Conservation (phyloP, 352 stramenopile genomes). For the Aphanomyces cochlioides region DNA sequence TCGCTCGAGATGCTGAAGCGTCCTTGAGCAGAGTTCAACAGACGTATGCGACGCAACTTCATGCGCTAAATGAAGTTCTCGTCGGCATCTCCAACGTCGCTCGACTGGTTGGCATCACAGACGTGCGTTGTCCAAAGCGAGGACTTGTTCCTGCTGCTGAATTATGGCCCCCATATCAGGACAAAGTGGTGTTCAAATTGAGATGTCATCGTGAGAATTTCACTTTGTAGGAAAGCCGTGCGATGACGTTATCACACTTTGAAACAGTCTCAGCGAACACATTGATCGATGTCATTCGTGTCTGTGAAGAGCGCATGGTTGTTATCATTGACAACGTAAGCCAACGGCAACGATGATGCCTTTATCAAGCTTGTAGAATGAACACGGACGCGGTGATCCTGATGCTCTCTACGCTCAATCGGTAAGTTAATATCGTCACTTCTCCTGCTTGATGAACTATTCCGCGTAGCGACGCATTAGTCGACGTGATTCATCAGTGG, state of each 20-base stretch:
- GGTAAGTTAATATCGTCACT: background rate
- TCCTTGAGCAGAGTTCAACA: constrained; percentile 62
- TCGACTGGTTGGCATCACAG: constrained; percentile 71
- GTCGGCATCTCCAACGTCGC: constrained; percentile 59
- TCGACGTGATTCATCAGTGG: constrained; percentile 6
- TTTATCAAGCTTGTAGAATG: constrained; percentile 44
- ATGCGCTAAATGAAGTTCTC: constrained; percentile 74
- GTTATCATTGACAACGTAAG: constrained; percentile 68
- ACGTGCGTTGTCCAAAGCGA: constrained; percentile 53
- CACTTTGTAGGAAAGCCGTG: constrained; percentile 42
- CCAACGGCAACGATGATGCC: background rate
- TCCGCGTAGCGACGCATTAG: background rate
- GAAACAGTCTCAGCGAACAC: constrained; percentile 59
- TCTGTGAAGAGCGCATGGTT: constrained; percentile 65
- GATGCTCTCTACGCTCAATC: constrained; percentile 55
- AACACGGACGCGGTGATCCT: constrained; percentile 58
- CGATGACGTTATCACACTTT: constrained; percentile 54
- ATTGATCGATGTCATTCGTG: constrained; percentile 59
- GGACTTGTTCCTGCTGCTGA: constrained; percentile 53
- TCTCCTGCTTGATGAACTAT: background rate
- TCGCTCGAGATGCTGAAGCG: constrained; percentile 62
- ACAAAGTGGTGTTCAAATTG: background rate
- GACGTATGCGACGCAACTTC: constrained; percentile 59
- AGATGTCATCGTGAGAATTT: no score
- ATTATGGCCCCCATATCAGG: constrained; percentile 55